These are phyloP conservation scores for Tetrapisispora iriomotensis DNA, from an alignment of 805 yeast genomes.

Conservation along the genomic window DNA sequence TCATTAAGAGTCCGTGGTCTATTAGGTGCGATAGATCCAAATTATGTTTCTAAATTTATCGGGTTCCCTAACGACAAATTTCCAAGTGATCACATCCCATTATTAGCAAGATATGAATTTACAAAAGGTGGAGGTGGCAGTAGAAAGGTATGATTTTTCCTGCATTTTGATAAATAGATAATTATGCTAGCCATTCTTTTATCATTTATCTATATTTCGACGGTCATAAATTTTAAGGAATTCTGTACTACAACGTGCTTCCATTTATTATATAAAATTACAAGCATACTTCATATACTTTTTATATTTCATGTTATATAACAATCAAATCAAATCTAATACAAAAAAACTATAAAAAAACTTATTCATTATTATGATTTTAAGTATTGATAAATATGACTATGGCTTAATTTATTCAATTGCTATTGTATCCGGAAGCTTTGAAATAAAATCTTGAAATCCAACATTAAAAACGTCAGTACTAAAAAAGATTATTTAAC, in stretches of 20 bases:
- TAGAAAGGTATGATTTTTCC: slow-evolving; percentile 2
- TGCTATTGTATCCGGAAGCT: too few species aligned
- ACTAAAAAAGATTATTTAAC: too few species aligned
- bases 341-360: neutral
- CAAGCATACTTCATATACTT: neutral
- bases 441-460: too few species aligned
- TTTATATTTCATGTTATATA: slow-evolving; percentile 4
- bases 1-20: slow-evolving; percentile 76
- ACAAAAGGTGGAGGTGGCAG: slow-evolving; percentile 32
- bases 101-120: slow-evolving; percentile 68
- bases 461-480: too few species aligned
- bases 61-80: slow-evolving; percentile 92
- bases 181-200: neutral
- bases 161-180: neutral
- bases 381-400: too few species aligned
- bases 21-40: slow-evolving; percentile 73
- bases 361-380: too few species aligned
- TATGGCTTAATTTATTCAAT: neutral
- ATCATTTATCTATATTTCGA: neutral
- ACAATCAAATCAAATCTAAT: neutral
- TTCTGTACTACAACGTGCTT: slow-evolving; percentile 1
- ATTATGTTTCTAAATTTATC: slow-evolving; percentile 64
- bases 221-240: neutral
- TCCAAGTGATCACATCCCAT: slow-evolving; percentile 93
- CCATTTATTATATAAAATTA: slow-evolving; percentile 2